Percentiles rank a stretch among this genome's conserved stretches.
Evolutionary conservation across 2,329 filamentous ascomycete species (phyloP).

Genomic region (Clonostachys rhizophaga): DNA sequence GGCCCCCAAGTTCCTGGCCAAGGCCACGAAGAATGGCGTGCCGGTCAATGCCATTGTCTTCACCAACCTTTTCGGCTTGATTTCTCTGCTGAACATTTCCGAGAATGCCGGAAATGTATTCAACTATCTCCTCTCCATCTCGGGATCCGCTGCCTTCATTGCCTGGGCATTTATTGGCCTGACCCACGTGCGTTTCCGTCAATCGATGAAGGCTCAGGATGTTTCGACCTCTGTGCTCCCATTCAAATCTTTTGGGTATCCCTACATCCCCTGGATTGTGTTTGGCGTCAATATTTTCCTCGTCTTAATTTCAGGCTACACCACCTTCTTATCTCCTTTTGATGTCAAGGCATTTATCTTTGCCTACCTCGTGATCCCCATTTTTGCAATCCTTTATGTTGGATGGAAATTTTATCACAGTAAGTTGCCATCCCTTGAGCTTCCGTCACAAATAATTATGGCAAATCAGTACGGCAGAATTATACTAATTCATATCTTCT

Average conservation of each 20-base stretch:
- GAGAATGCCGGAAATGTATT: slow-evolving; percentile 3
- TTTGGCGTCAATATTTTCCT: slow-evolving; percentile 5
- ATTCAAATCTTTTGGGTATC: slow-evolving; percentile 1
- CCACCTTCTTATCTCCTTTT: slow-evolving; percentile 4
- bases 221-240: slow-evolving; percentile 15
- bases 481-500: no score
- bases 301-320: slow-evolving; percentile 5
- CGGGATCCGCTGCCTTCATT: not conserved
- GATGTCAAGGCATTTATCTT: slow-evolving; percentile 7
- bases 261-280: slow-evolving; percentile 5
- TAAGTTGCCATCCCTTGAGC: not conserved
- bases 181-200: not conserved
- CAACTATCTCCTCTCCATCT: slow-evolving; percentile 2
- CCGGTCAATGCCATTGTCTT: slow-evolving; percentile 6
- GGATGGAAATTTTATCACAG: slow-evolving; percentile 6
- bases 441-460: no score
- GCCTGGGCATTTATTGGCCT: not conserved
- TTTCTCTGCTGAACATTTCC: slow-evolving; percentile 8
- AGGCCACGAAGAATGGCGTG: slow-evolving; percentile 40
- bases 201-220: slow-evolving; percentile 38
- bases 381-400: slow-evolving; percentile 4
- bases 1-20: slow-evolving; percentile 46
- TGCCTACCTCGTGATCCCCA: slow-evolving; percentile 5
- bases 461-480: no score
- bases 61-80: slow-evolving; percentile 8